These are phyloP conservation scores for Bertia moriformis DNA, from an alignment of 2,329 filamentous ascomycete genomes.

Conservation along the genomic window DNA sequence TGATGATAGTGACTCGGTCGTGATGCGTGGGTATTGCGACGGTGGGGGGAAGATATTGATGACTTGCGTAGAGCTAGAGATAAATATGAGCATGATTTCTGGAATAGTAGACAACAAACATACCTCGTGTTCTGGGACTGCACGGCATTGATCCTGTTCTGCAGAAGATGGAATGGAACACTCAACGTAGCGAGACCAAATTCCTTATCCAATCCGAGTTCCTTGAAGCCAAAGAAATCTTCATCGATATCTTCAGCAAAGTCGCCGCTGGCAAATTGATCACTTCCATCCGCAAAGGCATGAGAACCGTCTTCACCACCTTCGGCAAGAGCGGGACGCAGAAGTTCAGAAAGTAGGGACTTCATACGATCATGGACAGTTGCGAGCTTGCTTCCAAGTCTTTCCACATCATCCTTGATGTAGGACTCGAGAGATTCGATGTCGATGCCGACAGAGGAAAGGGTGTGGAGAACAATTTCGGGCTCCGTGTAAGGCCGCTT, in stretches of 20 bases:
- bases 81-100: background rate
- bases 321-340: conserved; percentile 72
- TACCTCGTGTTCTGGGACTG: conserved; percentile 56
- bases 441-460: conserved; percentile 73
- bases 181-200: conserved; percentile 77
- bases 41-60: conserved; percentile 53
- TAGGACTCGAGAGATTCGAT: conserved; percentile 71
- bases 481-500: conserved; percentile 65
- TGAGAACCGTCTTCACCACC: conserved; percentile 70
- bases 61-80: conserved; percentile 32
- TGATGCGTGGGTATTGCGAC: conserved; percentile 62
- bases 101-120: background rate
- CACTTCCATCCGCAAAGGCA: conserved; percentile 89
- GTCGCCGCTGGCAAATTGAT: conserved; percentile 91
- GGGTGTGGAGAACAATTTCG: conserved; percentile 73
- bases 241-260: conserved; percentile 96
- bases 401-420: conserved; percentile 34
- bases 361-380: conserved; percentile 93
- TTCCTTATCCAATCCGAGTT: conserved; percentile 80
- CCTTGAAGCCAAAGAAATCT: conserved; percentile 97
- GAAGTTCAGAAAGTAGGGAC: conserved; percentile 75
- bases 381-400: conserved; percentile 30
- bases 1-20: conserved; percentile 58
- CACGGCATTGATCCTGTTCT: conserved; percentile 76
- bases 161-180: conserved; percentile 84